These are phyloP conservation scores for Ceratocystis colombiana DNA, from an alignment of 2,329 filamentous ascomycete species.

Conservation along the genomic window DNA sequence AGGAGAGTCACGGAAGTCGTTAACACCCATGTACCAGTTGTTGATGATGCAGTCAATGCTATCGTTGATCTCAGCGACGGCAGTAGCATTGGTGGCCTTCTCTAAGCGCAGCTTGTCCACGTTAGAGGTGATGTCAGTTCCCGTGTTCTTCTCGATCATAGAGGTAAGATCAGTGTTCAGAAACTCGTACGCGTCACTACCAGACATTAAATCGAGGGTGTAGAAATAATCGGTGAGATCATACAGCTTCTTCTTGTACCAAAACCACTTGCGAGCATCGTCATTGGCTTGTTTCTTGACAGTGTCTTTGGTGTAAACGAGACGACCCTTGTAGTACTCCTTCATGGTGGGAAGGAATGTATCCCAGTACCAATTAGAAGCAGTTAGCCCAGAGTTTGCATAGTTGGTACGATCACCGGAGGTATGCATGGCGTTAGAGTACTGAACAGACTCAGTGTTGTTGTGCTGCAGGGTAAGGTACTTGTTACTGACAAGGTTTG, in stretches of 20 bases:
- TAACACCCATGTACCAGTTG: conserved; percentile 69
- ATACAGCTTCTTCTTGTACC: conserved; percentile 65
- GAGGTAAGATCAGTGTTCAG: conserved; percentile 57
- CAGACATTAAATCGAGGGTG: conserved; percentile 52
- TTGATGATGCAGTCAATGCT: conserved; percentile 73
- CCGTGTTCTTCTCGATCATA: conserved; percentile 63
- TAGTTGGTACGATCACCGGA: conserved; percentile 55
- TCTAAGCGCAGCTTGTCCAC: conserved; percentile 48
- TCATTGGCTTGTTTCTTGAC: conserved; percentile 57
- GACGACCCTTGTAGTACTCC: conserved; percentile 74
- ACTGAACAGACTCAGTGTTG: conserved; percentile 42
- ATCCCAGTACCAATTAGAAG: conserved; percentile 65
- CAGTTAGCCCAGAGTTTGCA: conserved; percentile 46
- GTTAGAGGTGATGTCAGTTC: conserved; percentile 61
- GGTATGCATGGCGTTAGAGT: conserved; percentile 52
- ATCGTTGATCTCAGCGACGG: conserved; percentile 48
- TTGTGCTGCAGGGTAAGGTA: conserved; percentile 53
- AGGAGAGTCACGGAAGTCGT: conserved; percentile 69
- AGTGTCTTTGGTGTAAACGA: conserved; percentile 57
- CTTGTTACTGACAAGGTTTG: conserved; percentile 54
- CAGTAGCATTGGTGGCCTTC: conserved; percentile 40
- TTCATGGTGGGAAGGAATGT: conserved; percentile 69
- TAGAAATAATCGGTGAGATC: conserved; percentile 89
- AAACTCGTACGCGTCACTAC: conserved; percentile 54
- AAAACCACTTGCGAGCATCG: conserved; percentile 65